Percentiles rank a stretch among this genome's conserved stretches.
phyloP scores from a whole-genome alignment of 306 rosid genomes.

The Hippophae tibetana region DNA sequence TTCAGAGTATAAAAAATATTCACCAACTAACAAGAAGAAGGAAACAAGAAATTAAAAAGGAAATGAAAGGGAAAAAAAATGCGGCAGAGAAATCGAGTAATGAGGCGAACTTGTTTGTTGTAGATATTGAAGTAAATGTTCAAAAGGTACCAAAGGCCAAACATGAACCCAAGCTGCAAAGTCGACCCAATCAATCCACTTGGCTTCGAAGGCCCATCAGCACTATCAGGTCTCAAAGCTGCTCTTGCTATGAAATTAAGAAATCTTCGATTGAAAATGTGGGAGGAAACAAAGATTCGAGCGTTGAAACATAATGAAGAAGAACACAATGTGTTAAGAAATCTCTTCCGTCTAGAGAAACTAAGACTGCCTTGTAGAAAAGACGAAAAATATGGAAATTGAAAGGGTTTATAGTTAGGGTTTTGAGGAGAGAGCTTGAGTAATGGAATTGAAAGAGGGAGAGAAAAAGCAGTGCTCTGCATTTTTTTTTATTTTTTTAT shows the following conservation, averaged over 20 bases:
- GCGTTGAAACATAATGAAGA: slow-evolving; percentile 12
- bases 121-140: slow-evolving; percentile 67
- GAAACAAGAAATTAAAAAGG: background rate
- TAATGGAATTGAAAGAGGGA: slow-evolving; percentile 17
- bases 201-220: slow-evolving; percentile 22
- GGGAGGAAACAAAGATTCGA: slow-evolving; percentile 19
- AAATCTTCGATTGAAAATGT: slow-evolving; percentile 18
- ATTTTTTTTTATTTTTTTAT: background rate
- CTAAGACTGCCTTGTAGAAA: background rate
- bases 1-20: no score
- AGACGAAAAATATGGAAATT: slow-evolving; percentile 1
- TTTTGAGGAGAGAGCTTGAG: slow-evolving; percentile 17
- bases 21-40: background rate
- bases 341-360: slow-evolving; percentile 9
- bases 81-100: background rate
- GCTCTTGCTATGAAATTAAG: slow-evolving; percentile 27
- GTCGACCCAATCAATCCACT: slow-evolving; percentile 13
- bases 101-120: slow-evolving; percentile 54
- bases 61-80: background rate
- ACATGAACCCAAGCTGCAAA: slow-evolving; percentile 53
- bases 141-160: slow-evolving; percentile 62
- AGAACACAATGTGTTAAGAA: slow-evolving; percentile 11
- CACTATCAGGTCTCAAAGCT: slow-evolving; percentile 29
- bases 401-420: slow-evolving; percentile 2
- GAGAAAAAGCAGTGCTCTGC: slow-evolving; percentile 23